A percentile compares a stretch with the other conserved stretches of the same genome.
phyloP scores from a whole-genome alignment of 371 early-diverging fungal genomes.

The Apophysomyces sp. region DNA sequence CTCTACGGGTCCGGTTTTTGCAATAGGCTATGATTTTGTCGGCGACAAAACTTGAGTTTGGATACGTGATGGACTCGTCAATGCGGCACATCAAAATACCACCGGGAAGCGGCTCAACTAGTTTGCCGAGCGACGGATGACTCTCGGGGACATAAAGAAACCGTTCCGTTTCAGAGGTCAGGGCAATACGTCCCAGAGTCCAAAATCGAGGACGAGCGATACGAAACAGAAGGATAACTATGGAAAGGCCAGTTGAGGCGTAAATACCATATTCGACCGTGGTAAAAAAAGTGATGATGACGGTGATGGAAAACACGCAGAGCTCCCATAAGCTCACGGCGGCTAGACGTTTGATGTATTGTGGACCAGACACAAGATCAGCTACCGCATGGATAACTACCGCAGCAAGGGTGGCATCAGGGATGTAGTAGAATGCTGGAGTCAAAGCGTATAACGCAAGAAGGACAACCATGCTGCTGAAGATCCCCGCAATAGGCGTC shows the following conservation, averaged over 20 bases:
- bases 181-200: constrained; percentile 22
- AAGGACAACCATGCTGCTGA: constrained; percentile 73
- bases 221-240: constrained; percentile 56
- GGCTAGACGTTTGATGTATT: constrained; percentile 36
- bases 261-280: constrained; percentile 68
- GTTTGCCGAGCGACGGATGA: constrained; percentile 11
- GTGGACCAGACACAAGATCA: constrained; percentile 51
- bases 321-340: constrained; percentile 7
- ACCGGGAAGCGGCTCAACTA: constrained; percentile 27
- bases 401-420: constrained; percentile 74
- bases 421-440: constrained; percentile 84
- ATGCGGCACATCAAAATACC: constrained; percentile 60
- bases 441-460: constrained; percentile 80
- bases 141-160: constrained; percentile 15
- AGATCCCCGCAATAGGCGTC: constrained; percentile 79
- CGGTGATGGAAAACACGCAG: constrained; percentile 2
- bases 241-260: constrained; percentile 52
- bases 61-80: constrained; percentile 63
- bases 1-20: constrained; percentile 20
- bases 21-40: constrained; percentile 32
- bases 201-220: constrained; percentile 58
- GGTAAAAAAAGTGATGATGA: constrained; percentile 12
- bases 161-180: background rate
- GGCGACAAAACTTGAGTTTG: constrained; percentile 52
- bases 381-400: constrained; percentile 76